Evolutionary conservation across 768 basidiomycete species (phyloP).

Genomic region (Boletus sp.): DNA sequence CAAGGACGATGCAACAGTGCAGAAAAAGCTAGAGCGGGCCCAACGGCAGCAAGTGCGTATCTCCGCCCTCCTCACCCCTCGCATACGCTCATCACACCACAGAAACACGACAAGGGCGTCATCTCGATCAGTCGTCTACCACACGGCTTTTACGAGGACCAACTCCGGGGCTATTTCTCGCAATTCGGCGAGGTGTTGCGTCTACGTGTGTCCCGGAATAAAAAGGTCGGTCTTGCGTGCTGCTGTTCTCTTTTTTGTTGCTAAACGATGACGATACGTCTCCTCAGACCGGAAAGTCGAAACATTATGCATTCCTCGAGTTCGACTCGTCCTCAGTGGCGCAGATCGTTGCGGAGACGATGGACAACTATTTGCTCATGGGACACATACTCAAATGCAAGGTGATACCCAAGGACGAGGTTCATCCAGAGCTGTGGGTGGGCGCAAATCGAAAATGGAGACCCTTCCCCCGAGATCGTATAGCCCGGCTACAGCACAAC

Average conservation of each 20-base stretch:
- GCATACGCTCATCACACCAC: background rate
- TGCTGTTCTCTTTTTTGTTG: background rate
- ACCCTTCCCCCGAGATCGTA: conserved; percentile 66
- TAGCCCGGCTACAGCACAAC: conserved; percentile 75
- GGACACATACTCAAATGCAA: conserved; percentile 93
- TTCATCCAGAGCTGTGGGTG: conserved; percentile 94
- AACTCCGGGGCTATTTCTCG: conserved; percentile 88
- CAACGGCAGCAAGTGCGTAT: conserved; percentile 63
- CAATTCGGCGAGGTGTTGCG: conserved; percentile 93
- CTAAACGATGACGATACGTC: background rate
- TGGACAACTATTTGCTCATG: conserved; percentile 97
- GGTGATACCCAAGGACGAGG: conserved; percentile 81
- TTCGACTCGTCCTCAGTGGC: conserved; percentile 89
- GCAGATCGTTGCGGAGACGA: conserved; percentile 94
- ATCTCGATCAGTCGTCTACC: conserved; percentile 89
- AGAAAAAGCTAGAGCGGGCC: conserved; percentile 58
- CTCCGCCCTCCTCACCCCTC: background rate
- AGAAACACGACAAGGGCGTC: conserved; percentile 75
- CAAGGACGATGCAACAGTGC: conserved; percentile 83
- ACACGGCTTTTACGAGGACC: conserved; percentile 96
- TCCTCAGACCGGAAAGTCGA: conserved; percentile 84
- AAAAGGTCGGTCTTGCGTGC: conserved; percentile 56
- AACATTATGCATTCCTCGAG: conserved; percentile 97
- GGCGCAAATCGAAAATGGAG: conserved; percentile 96
- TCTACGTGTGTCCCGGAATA: conserved; percentile 87